Evolutionary conservation across 2,329 filamentous ascomycete species (phyloP).

Genomic region (Sclerotinia subarctica): DNA sequence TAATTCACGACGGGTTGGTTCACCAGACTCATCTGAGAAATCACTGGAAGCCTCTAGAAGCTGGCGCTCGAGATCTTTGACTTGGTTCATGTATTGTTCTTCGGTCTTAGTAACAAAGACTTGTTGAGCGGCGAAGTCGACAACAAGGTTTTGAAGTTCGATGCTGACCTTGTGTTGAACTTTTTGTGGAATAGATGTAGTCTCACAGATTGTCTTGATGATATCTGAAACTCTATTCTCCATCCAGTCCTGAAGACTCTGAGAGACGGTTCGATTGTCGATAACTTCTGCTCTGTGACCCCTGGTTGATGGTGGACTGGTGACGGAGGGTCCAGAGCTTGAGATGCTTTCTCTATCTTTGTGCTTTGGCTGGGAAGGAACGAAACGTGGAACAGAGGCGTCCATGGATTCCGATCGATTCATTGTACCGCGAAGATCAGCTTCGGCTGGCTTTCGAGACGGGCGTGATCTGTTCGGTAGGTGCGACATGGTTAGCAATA

Average conservation of each 20-base stretch:
- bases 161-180: constrained; percentile 5
- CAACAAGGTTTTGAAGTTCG: constrained; percentile 6
- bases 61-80: constrained; percentile 4
- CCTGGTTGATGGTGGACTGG: background rate
- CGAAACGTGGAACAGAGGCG: constrained; percentile 2
- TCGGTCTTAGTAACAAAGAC: constrained; percentile 8
- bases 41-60: background rate
- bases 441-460: background rate
- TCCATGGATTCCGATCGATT: constrained; percentile 9
- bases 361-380: background rate
- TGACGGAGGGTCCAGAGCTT: background rate
- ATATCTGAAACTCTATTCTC: constrained; percentile 4
- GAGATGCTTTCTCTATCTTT: constrained; percentile 1
- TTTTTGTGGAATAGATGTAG: background rate
- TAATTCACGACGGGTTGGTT: background rate
- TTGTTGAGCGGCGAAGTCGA: constrained; percentile 12
- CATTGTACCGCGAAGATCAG: constrained; percentile 10
- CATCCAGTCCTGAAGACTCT: constrained; percentile 5
- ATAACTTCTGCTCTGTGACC: background rate
- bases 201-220: background rate
- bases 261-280: background rate
- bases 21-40: background rate
- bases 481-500: constrained; percentile 16
- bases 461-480: constrained; percentile 5
- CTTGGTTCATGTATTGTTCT: background rate